Evolutionary conservation across 1,139 yeast species (phyloP).

Genomic region (Fermentozyma sake): DNA sequence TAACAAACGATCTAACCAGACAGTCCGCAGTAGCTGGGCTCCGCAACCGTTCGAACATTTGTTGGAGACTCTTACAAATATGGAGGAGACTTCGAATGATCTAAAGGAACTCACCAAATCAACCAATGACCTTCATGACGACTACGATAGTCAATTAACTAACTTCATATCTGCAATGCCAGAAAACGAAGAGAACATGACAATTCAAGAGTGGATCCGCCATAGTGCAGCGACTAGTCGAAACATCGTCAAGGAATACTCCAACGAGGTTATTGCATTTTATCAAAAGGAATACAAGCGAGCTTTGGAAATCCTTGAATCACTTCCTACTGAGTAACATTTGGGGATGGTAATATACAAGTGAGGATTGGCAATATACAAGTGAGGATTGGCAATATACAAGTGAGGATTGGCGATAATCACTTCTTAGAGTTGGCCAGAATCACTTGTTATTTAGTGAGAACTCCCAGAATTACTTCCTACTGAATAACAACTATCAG

Average conservation of each 20-base stretch:
- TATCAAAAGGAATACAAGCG: constrained; percentile 39
- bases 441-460: no score
- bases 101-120: constrained; percentile 13
- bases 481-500: no score
- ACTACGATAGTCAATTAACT: constrained; percentile 59
- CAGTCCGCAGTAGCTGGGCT: constrained; percentile 7
- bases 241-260: constrained; percentile 38
- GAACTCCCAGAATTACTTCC: no score
- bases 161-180: constrained; percentile 68
- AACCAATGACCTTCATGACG: constrained; percentile 41
- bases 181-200: constrained; percentile 61
- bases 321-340: constrained; percentile 21
- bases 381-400: no score
- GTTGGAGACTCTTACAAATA: constrained; percentile 31
- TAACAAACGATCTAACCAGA: constrained; percentile 7
- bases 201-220: constrained; percentile 65
- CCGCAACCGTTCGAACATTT: constrained; percentile 14
- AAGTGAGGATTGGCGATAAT: no score
- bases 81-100: constrained; percentile 31
- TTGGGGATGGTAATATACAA: no score
- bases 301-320: constrained; percentile 32
- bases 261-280: constrained; percentile 38
- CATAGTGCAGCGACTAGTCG: constrained; percentile 44
- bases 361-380: no score
- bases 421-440: no score